phyloP scores from a whole-genome alignment of 2,329 filamentous ascomycete species.

The Fusarium nanum region DNA sequence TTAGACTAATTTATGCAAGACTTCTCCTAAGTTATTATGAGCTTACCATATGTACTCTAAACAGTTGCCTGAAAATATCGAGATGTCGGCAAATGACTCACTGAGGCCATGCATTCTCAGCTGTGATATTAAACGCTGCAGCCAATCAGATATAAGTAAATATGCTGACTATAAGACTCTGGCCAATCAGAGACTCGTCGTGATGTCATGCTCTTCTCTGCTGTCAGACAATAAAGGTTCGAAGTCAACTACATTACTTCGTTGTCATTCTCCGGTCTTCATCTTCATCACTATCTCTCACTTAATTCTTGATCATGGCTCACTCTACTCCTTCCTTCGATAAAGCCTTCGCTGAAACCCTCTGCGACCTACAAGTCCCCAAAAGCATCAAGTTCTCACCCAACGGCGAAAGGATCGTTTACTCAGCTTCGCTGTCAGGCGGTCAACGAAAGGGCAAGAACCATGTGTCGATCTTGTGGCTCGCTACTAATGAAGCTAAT shows the following conservation, averaged over 20 bases:
- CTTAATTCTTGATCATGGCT: slow-evolving; percentile 3
- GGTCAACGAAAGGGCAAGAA: slow-evolving; percentile 23
- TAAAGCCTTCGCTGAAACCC: slow-evolving; percentile 15
- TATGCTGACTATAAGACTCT: fast-evolving
- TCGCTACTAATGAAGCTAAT: slow-evolving; percentile 14
- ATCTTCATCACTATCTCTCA: neutral
- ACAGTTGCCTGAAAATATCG: fast-evolving
- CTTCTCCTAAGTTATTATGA: fast-evolving
- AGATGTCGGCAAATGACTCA: neutral
- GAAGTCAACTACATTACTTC: neutral
- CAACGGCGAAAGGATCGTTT: slow-evolving; percentile 5
- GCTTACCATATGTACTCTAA: neutral
- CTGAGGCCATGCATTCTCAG: no score
- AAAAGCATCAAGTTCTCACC: slow-evolving; percentile 18
- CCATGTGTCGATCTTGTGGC: slow-evolving; percentile 28
- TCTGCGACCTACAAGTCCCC: slow-evolving; percentile 32
- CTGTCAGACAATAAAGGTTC: neutral
- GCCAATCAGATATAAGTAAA: neutral
- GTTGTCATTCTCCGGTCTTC: fast-evolving
- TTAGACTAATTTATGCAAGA: neutral
- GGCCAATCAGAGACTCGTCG: neutral
- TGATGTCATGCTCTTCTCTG: neutral
- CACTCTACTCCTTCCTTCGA: neutral
- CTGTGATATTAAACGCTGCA: neutral
- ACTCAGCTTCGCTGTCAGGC: slow-evolving; percentile 3